Percentiles rank a stretch among this genome's conserved stretches.
phyloP scores from a whole-genome alignment of 345 rosid species.

The Fremontodendron californicum region DNA sequence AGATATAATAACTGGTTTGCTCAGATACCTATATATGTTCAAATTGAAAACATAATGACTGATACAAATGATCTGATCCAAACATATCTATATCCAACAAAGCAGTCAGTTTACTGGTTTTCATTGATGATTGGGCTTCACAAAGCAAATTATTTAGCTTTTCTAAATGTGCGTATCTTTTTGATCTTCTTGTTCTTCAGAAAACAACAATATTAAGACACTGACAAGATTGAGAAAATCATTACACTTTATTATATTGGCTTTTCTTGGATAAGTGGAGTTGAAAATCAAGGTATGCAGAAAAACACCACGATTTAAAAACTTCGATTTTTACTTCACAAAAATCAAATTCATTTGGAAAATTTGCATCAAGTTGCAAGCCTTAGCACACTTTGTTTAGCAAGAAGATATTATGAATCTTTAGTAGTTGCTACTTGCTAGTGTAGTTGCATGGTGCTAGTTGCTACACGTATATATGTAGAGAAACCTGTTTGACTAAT shows the following conservation, averaged over 20 bases:
- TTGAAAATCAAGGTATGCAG: neutral
- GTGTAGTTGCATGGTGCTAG: slow-evolving; percentile 5
- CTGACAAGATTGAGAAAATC: neutral
- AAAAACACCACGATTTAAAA: neutral
- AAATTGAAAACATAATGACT: neutral
- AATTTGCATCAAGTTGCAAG: neutral
- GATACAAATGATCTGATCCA: neutral
- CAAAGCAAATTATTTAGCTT: neutral
- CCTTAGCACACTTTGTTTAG: neutral
- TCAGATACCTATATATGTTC: neutral
- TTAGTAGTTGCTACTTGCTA: neutral
- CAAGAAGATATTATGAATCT: neutral
- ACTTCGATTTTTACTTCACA: neutral
- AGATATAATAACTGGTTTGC: neutral
- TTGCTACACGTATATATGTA: neutral
- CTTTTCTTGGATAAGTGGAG: slow-evolving; percentile 9
- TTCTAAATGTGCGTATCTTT: neutral
- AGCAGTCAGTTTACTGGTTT: neutral
- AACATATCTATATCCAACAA: slow-evolving; percentile 3
- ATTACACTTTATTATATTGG: neutral
- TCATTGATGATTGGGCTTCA: slow-evolving; percentile 2
- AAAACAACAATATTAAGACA: slow-evolving; percentile 11
- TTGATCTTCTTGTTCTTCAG: neutral
- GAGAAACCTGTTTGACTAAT: neutral
- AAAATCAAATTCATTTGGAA: slow-evolving; percentile 5